A percentile compares a stretch with the other conserved stretches of the same genome.
Evolutionary conservation across 371 early-diverging fungal species (phyloP).

Genomic region (Smittium culicis): DNA sequence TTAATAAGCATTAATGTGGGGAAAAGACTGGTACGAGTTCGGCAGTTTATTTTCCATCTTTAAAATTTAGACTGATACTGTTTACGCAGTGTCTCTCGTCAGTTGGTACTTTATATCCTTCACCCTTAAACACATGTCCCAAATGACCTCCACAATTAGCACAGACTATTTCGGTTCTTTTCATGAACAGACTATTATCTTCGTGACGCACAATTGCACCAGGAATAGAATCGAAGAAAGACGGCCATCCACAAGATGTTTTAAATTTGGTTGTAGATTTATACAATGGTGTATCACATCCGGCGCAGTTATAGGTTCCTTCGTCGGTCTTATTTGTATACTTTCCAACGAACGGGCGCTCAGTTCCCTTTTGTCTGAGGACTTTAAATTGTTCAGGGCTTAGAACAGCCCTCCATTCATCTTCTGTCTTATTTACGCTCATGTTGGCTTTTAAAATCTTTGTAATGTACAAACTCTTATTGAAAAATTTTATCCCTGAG

Average conservation of each 20-base stretch:
- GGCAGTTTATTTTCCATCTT: background rate
- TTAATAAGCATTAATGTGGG: too few species aligned
- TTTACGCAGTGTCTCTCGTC: conserved; percentile 94
- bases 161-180: conserved; percentile 78
- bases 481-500: background rate
- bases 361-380: conserved; percentile 77
- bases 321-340: conserved; percentile 55
- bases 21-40: background rate
- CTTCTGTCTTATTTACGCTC: conserved; percentile 18
- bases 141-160: conserved; percentile 78
- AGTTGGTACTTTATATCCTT: conserved; percentile 74
- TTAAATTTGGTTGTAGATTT: conserved; percentile 79
- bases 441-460: conserved; percentile 10
- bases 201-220: conserved; percentile 66
- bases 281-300: conserved; percentile 79
- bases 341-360: conserved; percentile 67
- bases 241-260: conserved; percentile 85
- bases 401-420: conserved; percentile 78
- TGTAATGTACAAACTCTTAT: background rate
- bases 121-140: conserved; percentile 93
- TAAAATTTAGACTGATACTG: conserved; percentile 51
- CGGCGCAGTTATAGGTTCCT: conserved; percentile 76
- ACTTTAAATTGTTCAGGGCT: conserved; percentile 76
- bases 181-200: conserved; percentile 53
- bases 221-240: conserved; percentile 75